Evolutionary conservation across 1,139 yeast species (phyloP).

Genomic region (Entelexis paramagnoliae): DNA sequence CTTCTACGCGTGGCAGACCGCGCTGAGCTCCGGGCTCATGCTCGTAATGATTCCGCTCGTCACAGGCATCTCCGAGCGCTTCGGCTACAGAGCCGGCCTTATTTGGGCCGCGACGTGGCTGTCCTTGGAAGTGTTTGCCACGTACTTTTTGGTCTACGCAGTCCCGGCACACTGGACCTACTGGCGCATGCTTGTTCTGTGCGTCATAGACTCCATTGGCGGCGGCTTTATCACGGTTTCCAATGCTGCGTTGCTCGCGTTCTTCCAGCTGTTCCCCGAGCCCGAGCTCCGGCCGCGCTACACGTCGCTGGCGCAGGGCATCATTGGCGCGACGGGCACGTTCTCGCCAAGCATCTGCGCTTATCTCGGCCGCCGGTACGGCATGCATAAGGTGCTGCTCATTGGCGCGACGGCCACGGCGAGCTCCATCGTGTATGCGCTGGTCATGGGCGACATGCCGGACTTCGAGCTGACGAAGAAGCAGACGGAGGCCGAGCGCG

Average conservation of each 20-base stretch:
- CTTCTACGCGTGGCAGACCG: background rate
- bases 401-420: background rate
- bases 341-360: background rate
- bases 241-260: background rate
- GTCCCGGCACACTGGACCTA: background rate
- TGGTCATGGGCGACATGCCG: background rate
- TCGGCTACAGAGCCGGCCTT: background rate
- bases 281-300: constrained; percentile 9
- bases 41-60: background rate
- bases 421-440: background rate
- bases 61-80: constrained; percentile 1
- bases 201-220: background rate
- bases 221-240: background rate
- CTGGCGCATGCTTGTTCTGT: background rate
- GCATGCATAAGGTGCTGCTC: background rate
- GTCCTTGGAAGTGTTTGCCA: background rate
- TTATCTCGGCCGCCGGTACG: background rate
- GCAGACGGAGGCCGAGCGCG: background rate
- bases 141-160: background rate
- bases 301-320: background rate
- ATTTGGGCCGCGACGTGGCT: background rate
- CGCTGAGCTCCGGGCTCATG: background rate
- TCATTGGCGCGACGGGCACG: background rate
- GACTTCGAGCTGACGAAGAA: background rate
- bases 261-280: constrained; percentile 6